phyloP scores from a whole-genome alignment of 202 grass and related monocot species.

The Setaria italica region DNA sequence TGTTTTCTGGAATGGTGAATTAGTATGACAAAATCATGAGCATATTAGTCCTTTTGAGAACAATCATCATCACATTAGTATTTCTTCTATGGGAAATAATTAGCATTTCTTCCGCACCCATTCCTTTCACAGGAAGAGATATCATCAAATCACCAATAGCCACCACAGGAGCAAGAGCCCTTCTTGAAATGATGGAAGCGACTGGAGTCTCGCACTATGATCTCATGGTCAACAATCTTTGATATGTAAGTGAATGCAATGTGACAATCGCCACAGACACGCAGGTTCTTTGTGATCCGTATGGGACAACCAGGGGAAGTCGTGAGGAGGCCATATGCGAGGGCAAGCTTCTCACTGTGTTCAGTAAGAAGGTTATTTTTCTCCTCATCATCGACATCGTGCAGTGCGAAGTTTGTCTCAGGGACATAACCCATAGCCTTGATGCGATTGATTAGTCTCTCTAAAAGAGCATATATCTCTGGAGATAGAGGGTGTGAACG shows the following conservation, averaged over 20 bases:
- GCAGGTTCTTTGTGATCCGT: slow-evolving; percentile 83
- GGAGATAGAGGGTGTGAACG: slow-evolving; percentile 61
- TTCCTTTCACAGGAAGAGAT: not conserved
- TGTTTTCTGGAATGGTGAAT: not conserved
- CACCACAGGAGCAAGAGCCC: slow-evolving; percentile 75
- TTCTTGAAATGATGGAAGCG: slow-evolving; percentile 87
- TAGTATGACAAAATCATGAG: slow-evolving; percentile 23
- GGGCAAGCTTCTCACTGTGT: slow-evolving; percentile 86
- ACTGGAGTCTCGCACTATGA: slow-evolving; percentile 81
- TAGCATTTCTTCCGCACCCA: slow-evolving; percentile 6
- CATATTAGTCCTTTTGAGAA: slow-evolving; percentile 15
- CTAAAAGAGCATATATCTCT: slow-evolving; percentile 74
- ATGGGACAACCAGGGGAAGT: slow-evolving; percentile 66
- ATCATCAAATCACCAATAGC: slow-evolving; percentile 75
- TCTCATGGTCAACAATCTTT: slow-evolving; percentile 81
- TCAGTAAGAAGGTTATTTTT: slow-evolving; percentile 73
- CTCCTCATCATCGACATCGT: slow-evolving; percentile 89
- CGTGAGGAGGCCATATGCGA: slow-evolving; percentile 79
- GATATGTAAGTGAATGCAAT: slow-evolving; percentile 80
- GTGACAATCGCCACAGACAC: slow-evolving; percentile 84
- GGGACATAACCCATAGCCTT: slow-evolving; percentile 78
- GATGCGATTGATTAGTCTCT: slow-evolving; percentile 66
- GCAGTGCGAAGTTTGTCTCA: slow-evolving; percentile 76
- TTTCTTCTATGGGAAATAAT: not conserved
- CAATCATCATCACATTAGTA: slow-evolving; percentile 17